Conservation (phyloP, 2,329 filamentous ascomycete species). For the Microcyclospora pomicola region DNA sequence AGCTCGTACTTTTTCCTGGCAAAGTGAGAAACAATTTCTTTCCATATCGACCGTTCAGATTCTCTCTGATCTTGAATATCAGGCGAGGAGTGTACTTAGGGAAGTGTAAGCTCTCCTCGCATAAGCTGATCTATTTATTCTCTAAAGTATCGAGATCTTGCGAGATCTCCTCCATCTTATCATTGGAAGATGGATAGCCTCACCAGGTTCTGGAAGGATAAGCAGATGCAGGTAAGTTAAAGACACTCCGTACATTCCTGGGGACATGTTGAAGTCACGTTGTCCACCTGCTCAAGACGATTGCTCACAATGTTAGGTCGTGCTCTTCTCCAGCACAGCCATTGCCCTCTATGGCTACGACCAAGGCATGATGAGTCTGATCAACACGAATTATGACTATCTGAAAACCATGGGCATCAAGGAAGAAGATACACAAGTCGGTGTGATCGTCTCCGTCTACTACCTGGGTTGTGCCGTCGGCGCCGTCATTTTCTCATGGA, state of each 20-base stretch:
- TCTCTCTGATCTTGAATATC: too few relatives aligned
- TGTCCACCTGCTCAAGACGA: not conserved
- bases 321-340: conserved; percentile 39
- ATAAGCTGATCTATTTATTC: too few relatives aligned
- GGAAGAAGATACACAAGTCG: conserved; percentile 38
- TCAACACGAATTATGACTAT: conserved; percentile 43
- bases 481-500: conserved; percentile 42
- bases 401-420: conserved; percentile 43
- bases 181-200: conserved; percentile 2
- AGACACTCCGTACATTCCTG: conserved; percentile 6
- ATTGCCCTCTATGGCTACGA: conserved; percentile 40
- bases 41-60: too few relatives aligned
- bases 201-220: conserved; percentile 6
- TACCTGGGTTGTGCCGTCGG: conserved; percentile 48
- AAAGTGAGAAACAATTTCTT: too few relatives aligned
- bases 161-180: not conserved
- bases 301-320: conserved; percentile 26
- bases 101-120: too few relatives aligned
- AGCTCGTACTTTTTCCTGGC: too few relatives aligned
- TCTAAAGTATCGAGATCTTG: too few relatives aligned
- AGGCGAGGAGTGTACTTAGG: too few relatives aligned
- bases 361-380: conserved; percentile 39
- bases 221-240: conserved; percentile 11
- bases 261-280: too few relatives aligned
- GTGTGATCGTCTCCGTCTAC: conserved; percentile 47